Evolutionary conservation across 2,329 filamentous ascomycete species (phyloP).

Genomic region (Nemania serpens): DNA sequence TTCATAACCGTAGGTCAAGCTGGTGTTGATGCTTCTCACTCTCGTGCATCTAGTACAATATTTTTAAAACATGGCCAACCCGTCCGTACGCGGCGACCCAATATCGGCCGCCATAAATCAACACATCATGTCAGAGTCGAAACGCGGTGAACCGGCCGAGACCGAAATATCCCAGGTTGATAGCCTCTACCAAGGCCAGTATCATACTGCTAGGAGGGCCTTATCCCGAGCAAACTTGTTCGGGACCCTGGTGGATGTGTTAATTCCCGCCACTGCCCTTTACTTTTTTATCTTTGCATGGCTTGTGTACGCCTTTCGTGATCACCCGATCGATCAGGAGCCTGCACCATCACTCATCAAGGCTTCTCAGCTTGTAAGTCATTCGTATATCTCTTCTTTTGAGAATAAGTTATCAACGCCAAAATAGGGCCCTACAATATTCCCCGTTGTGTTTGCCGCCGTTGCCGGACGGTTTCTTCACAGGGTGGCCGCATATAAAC

Average conservation of each 20-base stretch:
- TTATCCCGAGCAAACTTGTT: background rate
- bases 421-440: background rate
- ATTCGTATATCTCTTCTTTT: background rate
- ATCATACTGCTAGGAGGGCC: background rate
- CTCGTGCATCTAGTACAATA: background rate
- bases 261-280: background rate
- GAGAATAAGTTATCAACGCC: background rate
- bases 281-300: constrained; percentile 5
- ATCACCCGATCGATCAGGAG: background rate
- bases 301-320: constrained; percentile 1
- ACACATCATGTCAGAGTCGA: background rate
- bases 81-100: background rate
- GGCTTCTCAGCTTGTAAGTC: background rate
- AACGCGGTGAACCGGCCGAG: background rate
- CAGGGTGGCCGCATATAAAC: background rate
- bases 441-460: background rate
- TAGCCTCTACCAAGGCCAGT: constrained; percentile 1
- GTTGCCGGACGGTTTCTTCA: background rate
- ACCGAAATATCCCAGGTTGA: background rate
- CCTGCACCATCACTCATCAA: constrained; percentile 1
- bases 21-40: background rate
- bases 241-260: background rate
- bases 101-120: background rate
- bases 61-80: background rate
- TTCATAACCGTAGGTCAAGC: background rate